Base-by-base conservation (phyloP, 352 stramenopile species). In the Phytophthora megakarya region DNA sequence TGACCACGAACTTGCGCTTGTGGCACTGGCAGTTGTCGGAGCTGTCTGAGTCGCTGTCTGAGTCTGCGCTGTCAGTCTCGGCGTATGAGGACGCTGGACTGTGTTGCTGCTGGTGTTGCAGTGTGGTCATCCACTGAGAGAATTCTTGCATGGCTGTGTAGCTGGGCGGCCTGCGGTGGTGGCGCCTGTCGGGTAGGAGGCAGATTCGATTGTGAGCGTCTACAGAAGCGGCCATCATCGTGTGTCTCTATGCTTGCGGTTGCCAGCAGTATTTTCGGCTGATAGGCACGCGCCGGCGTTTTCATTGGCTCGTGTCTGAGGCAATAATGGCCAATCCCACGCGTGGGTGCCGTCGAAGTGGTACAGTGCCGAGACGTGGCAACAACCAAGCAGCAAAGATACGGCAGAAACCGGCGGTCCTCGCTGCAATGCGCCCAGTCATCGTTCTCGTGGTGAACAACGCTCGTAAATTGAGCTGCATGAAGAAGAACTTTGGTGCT, bases 61-160 rank as follows among this genome's bases (percentile, higher is more conserved):
- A 64, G 44, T 73, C 52, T 40, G 46, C 46, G 40, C 52, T 73
- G 44, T 78, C 66, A 23, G 81, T 90, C 59, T 88, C 81, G 47
- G 73, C 73, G 67, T 76, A 87, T 11, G 81, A 88, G 11, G 78
- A 87, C n/a, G 76, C 54, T 23, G 70, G 32, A 53, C 78, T 84
- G 26, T 76, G n/a, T n/a, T n/a, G 60, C 33, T 78, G 55, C 21
- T 80, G 26, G 9, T 32, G 46, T 28, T 67, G 73, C 49, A 86
- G 53, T 23, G 75, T 58, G 55, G 61, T 64, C 71, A 87, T 81
- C 77, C 77, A 85, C 35, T 81, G 53, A 12, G 67, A 71, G 54
- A 87, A 86, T 13, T 85, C 75, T 68, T 78, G 72, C 62, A 72
- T 75, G 47, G 30, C 44, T 16, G 1, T 22, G 47, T 33, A 30